Evolutionary conservation across 441 rosid genomes (phyloP).

Genomic region (Corymbia citriodora): DNA sequence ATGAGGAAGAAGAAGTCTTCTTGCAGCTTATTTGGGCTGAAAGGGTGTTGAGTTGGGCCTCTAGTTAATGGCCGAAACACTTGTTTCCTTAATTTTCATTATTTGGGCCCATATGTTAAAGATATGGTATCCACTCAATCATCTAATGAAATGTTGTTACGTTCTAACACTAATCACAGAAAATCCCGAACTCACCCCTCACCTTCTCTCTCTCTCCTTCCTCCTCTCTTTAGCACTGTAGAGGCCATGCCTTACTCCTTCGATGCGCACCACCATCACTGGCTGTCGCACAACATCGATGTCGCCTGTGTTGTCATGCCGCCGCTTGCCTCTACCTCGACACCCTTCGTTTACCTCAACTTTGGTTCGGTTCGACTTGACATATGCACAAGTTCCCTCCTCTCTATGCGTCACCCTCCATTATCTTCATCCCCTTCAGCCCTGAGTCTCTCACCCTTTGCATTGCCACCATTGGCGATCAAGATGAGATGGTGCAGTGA

Average conservation of each 20-base stretch:
- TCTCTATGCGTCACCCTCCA: background rate
- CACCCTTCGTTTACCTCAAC: background rate
- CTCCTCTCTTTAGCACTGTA: background rate
- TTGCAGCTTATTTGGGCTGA: background rate
- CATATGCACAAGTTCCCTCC: background rate
- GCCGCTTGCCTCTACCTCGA: background rate
- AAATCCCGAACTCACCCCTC: background rate
- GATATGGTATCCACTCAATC: background rate
- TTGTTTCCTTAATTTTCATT: background rate
- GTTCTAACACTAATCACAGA: background rate
- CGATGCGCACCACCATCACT: background rate
- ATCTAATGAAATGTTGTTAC: background rate
- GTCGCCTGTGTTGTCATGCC: background rate
- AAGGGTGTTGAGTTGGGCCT: background rate
- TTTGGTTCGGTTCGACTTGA: background rate
- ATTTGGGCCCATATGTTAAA: background rate
- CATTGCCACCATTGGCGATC: background rate
- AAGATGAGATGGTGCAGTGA: background rate
- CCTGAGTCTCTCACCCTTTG: background rate
- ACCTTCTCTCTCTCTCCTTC: background rate
- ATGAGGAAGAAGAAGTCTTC: background rate
- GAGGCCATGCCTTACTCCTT: background rate
- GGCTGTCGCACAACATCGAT: background rate
- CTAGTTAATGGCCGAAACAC: background rate
- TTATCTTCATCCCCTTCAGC: background rate